Base-by-base conservation (phyloP, 371 early-diverging fungal species). In the Syncephalastrum monosporum region DNA sequence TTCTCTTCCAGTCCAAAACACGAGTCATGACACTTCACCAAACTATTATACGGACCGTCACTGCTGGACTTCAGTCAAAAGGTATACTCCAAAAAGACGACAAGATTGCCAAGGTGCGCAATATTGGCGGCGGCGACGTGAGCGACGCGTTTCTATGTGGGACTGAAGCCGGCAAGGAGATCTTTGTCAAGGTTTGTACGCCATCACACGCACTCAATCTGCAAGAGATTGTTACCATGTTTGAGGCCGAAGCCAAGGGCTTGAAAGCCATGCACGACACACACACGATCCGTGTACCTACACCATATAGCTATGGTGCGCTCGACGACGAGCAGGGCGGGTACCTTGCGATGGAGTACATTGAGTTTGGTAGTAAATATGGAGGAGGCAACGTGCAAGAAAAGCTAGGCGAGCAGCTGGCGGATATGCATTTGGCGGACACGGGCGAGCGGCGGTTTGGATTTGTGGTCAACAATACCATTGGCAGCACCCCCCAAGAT, bases 141-240 rank as follows among this genome's bases (percentile, higher is more conserved):
- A 60, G 60, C 41, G 55, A 60, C 13, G 60, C 60, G 14, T 60
- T 43, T 21, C 27, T 41, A 5, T 60, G 54, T 25, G 43, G 16
- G 2, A 52, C 51, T 16, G 47, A 23, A 15, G 13, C 47, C 17
- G 42, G 27, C 27, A 53, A 47, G 42, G 38, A 19, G 5, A 8
- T 60, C 29, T 60, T 60, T 38, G 60, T 60, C 24, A 60, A 60
- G 23, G 47, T 47, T 6, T 60, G 59, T 46, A n/a, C 19, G 5
- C 23, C 54, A 16, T 47, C 60, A 24, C 38, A 33, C 29, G 27
- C 19, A 33, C 29, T 2, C 60, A 54, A 27, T 54, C 33, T 60
- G 0, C 43, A 60, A 8, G 48, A 60, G 27, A 27, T 54, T 6
- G 49, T 53, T 27, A 38, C 53, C 14, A 60, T 60, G 60, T 60